Percentiles rank a stretch among this genome's conserved stretches.
Evolutionary conservation across 495 filamentous ascomycete genomes (phyloP).

Genomic region (Aspergillus baeticus): DNA sequence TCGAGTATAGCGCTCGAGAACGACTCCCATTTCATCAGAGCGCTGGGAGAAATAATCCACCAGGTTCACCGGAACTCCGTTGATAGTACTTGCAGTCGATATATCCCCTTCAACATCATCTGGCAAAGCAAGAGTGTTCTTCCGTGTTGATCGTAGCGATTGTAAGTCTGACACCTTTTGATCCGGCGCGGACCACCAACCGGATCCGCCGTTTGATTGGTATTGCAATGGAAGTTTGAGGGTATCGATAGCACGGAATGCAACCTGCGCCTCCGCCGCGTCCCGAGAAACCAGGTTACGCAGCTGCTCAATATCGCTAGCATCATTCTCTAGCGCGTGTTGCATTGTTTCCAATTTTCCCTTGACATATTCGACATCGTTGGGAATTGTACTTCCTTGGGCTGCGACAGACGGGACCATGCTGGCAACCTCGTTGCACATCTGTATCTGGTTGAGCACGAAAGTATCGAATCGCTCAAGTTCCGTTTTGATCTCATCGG

Average conservation of each 20-base stretch:
- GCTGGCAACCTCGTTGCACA: slow-evolving; percentile 44
- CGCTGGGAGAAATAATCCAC: slow-evolving; percentile 75
- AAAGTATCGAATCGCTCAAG: slow-evolving; percentile 72
- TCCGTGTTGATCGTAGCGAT: slow-evolving; percentile 40
- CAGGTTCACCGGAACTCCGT: slow-evolving; percentile 53
- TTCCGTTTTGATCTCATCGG: slow-evolving; percentile 74
- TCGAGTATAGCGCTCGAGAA: slow-evolving; percentile 62
- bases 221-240: slow-evolving; percentile 73
- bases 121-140: slow-evolving; percentile 46
- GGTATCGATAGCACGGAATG: slow-evolving; percentile 73
- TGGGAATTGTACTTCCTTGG: slow-evolving; percentile 63
- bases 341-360: slow-evolving; percentile 73
- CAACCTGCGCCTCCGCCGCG: slow-evolving; percentile 67
- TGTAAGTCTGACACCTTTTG: slow-evolving; percentile 42
- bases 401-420: slow-evolving; percentile 59
- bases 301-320: slow-evolving; percentile 64
- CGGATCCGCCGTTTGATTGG: slow-evolving; percentile 47
- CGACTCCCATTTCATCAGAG: slow-evolving; percentile 67
- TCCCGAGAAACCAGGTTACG: slow-evolving; percentile 64
- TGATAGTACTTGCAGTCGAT: slow-evolving; percentile 34
- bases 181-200: slow-evolving; percentile 48
- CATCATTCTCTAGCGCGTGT: slow-evolving; percentile 68
- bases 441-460: slow-evolving; percentile 68
- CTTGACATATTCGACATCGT: slow-evolving; percentile 72
- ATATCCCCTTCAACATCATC: slow-evolving; percentile 62